These are phyloP conservation scores for Talaromyces funiculosus DNA, from an alignment of 2,329 filamentous ascomycete species.

Conservation along the genomic window DNA sequence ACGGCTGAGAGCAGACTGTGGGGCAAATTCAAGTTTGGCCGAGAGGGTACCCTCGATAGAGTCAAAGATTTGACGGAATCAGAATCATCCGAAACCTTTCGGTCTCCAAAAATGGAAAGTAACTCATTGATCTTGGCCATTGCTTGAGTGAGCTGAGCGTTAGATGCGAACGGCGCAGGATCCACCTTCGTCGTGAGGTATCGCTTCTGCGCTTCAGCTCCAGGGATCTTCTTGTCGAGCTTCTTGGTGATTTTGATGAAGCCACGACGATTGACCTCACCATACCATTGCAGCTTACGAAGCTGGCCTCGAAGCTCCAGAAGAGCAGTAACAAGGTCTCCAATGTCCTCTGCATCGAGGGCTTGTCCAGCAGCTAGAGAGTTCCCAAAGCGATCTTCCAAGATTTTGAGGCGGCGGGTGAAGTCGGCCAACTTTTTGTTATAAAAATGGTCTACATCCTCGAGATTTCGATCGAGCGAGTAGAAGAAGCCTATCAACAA, in stretches of 20 bases:
- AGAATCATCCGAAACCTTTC: constrained; percentile 68
- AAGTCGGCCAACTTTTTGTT: constrained; percentile 90
- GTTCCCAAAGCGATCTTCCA: constrained; percentile 82
- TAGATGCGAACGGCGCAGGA: constrained; percentile 79
- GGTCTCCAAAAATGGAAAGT: constrained; percentile 75
- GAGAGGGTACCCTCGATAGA: constrained; percentile 68
- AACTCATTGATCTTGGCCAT: constrained; percentile 78
- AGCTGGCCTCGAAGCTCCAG: constrained; percentile 82
- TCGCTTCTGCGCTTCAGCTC: constrained; percentile 68
- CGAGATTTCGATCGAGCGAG: constrained; percentile 90
- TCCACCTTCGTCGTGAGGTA: constrained; percentile 92
- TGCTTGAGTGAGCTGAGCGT: constrained; percentile 51
- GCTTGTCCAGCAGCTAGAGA: constrained; percentile 62
- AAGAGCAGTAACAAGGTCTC: constrained; percentile 84
- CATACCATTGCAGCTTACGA: constrained; percentile 94
- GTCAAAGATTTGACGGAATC: constrained; percentile 67
- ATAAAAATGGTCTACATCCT: constrained; percentile 94
- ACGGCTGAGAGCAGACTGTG: constrained; percentile 43
- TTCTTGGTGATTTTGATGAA: constrained; percentile 99
- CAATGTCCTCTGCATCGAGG: constrained; percentile 80
- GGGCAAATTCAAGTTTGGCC: constrained; percentile 68
- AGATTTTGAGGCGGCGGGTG: constrained; percentile 73
- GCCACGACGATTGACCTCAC: constrained; percentile 88
- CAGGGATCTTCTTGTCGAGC: constrained; percentile 85
- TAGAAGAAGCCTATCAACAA: constrained; percentile 79